Conservation (phyloP, 768 basidiomycete genomes). For the Coprinopsis cinerea region DNA sequence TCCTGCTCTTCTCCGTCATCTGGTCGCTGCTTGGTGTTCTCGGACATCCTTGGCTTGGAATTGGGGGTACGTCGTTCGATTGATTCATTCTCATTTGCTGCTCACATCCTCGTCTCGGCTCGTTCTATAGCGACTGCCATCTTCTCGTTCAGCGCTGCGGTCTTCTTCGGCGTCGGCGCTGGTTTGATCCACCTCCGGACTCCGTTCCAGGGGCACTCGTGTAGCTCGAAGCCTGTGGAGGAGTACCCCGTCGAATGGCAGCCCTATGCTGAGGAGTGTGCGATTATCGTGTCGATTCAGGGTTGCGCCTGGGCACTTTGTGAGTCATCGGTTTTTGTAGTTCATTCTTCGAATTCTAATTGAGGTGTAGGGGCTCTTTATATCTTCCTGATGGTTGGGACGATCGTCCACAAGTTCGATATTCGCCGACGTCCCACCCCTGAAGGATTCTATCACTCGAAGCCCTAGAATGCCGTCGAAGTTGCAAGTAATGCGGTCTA, state of each 20-base stretch:
- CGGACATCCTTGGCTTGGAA: conserved; percentile 20
- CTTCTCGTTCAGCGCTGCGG: conserved; percentile 20
- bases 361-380: conserved; percentile 20
- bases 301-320: conserved; percentile 26
- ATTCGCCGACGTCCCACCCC: conserved; percentile 20
- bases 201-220: conserved; percentile 21
- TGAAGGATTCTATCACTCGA: conserved; percentile 20
- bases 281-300: conserved; percentile 22
- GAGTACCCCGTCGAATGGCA: conserved; percentile 20
- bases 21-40: conserved; percentile 20
- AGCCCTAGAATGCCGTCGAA: conserved; percentile 4
- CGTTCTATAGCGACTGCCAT: conserved; percentile 19
- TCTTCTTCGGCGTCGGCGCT: conserved; percentile 28
- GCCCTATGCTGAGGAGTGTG: conserved; percentile 20
- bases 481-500: no score
- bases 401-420: conserved; percentile 22
- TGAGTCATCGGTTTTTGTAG: conserved; percentile 13
- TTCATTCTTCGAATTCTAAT: neutral
- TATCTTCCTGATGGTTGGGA: conserved; percentile 23
- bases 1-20: conserved; percentile 23
- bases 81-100: neutral
- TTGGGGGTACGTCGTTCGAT: conserved; percentile 21
- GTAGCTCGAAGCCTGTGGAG: conserved; percentile 12
- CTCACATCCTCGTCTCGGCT: neutral
- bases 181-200: conserved; percentile 23